Conservation (phyloP, 345 rosid genomes). For the Dimocarpus longan region DNA sequence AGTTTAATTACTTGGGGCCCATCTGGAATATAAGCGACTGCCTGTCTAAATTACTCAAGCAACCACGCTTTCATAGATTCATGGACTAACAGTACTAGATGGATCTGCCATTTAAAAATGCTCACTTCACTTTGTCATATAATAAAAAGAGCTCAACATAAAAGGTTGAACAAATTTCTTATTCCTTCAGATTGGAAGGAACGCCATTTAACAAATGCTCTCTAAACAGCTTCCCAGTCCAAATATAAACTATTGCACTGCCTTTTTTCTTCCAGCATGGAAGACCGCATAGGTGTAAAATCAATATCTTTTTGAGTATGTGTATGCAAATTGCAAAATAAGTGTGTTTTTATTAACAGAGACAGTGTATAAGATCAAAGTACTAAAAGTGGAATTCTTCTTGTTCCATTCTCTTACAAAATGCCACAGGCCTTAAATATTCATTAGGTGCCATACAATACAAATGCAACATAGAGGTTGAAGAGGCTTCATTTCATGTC, state of each 20-base stretch:
- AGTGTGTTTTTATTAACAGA: not conserved
- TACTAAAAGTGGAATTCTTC: not conserved
- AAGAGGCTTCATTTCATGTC: slow-evolving; percentile 1
- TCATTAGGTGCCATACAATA: not conserved
- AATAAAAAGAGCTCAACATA: not conserved
- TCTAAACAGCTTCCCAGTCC: not conserved
- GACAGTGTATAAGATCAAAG: not conserved
- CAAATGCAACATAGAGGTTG: no score
- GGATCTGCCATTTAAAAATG: not conserved
- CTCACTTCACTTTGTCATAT: not conserved
- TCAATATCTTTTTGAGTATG: not conserved
- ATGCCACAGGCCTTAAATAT: not conserved
- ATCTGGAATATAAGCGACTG: not conserved
- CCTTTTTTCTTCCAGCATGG: not conserved
- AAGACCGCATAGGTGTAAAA: not conserved
- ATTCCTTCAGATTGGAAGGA: not conserved
- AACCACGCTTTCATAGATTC: not conserved
- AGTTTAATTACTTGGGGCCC: not conserved
- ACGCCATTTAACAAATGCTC: not conserved
- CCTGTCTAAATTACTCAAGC: not conserved
- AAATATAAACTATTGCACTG: not conserved
- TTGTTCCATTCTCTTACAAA: not conserved
- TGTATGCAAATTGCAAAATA: not conserved
- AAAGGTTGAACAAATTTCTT: not conserved
- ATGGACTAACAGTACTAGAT: not conserved